phyloP scores from a whole-genome alignment of 2,329 filamentous ascomycete species.

The Aspergillus sojae region DNA sequence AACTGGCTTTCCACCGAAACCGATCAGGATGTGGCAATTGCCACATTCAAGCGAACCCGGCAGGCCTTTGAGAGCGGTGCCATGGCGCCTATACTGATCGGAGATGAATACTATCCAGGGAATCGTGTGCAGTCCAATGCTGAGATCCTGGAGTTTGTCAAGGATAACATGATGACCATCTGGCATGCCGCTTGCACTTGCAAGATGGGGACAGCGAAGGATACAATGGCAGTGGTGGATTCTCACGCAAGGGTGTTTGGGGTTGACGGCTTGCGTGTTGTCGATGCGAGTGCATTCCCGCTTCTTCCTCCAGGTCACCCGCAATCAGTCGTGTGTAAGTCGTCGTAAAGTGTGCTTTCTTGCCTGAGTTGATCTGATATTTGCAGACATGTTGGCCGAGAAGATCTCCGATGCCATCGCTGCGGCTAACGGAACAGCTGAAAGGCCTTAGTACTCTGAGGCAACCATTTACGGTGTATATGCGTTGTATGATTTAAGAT shows the following conservation, averaged over 20 bases:
- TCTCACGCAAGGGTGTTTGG: conserved; percentile 31
- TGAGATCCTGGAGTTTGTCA: conserved; percentile 40
- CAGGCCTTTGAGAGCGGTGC: conserved; percentile 32
- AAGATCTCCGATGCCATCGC: conserved; percentile 36
- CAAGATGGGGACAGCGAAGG: conserved; percentile 38
- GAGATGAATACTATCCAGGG: conserved; percentile 40
- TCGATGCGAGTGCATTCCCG: conserved; percentile 38
- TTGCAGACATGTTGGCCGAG: conserved; percentile 40
- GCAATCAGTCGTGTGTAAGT: conserved; percentile 38
- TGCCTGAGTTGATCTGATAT: neutral
- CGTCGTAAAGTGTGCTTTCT: too few species aligned
- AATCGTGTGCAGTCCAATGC: conserved; percentile 41
- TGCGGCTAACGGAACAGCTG: neutral
- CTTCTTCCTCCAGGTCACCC: conserved; percentile 43
- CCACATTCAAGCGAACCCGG: conserved; percentile 46
- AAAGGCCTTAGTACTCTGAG: neutral
- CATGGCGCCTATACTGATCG: conserved; percentile 31
- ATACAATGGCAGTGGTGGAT: conserved; percentile 39
- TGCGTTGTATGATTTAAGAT: neutral
- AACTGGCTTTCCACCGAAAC: conserved; percentile 46
- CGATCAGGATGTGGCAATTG: conserved; percentile 49
- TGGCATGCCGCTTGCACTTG: conserved; percentile 40
- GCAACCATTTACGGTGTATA: neutral
- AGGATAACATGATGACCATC: conserved; percentile 29
- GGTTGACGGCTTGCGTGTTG: conserved; percentile 34